Evolutionary conservation across 495 filamentous ascomycete genomes (phyloP), one percentile per base, ranked within the genome.

Genomic region (Neurospora pannonica): DNA sequence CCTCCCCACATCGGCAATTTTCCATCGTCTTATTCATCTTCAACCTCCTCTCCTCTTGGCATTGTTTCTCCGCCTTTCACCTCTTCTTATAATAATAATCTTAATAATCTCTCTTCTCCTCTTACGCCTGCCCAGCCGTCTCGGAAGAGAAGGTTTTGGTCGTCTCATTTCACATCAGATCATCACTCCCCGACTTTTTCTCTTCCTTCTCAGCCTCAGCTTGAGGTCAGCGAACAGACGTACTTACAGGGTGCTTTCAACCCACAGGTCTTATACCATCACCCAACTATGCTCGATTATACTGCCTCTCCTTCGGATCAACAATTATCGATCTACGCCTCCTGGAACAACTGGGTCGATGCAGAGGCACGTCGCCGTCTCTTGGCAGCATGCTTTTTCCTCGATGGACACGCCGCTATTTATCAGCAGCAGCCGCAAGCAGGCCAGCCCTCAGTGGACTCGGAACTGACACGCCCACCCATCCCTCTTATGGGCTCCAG

Each of bases 281-380:
- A 80, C 72, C 60, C 80, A 36, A 74, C 73, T 69, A 71, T 74
- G 71, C 71, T 80, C 70, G 76, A 81, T 40, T 73, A 78, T 21
- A 71, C 76, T 24, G 60, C 79, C 74, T 74, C 77, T 54, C 73
- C 73, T 70, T 74, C 76, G 62, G 78, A 82, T 70, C 73, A 77
- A 31, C 79, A 80, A 36, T 60, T 77, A n/a, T 75, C 75, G n/a
- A 54, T 77, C 69, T 75, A 82, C 10, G 77, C 80, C 62, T 78
- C 80, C 60, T 89, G 87, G 87, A 79, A 75, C 4, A 76, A 77
- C 77, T 89, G 87, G 86, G 75, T 87, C 46, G 78, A 85, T 48
- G 75, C 77, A 34, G 87, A 89, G 76, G 81, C 84, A 31, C 81
- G 78, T 75, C 85, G 84, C n/a, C 84, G 87, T 42, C 82, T 88